Evolutionary conservation across 306 rosid species (phyloP).

Genomic region (Lathyrus aphaca): DNA sequence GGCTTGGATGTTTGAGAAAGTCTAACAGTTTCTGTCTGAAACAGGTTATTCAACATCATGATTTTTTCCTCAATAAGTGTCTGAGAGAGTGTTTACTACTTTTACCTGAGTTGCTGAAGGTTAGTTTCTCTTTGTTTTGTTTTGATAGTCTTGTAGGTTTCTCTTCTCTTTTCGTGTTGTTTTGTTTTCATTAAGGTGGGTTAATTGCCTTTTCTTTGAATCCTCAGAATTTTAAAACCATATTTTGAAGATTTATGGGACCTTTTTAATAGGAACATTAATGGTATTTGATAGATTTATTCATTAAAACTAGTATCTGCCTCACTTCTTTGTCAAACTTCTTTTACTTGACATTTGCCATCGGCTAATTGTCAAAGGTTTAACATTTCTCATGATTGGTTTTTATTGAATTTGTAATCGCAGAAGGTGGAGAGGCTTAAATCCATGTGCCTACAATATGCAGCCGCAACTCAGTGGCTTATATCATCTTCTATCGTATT

Average conservation of each 20-base stretch:
- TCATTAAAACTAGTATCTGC: not conserved
- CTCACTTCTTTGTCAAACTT: not conserved
- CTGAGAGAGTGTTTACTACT: conserved; percentile 93
- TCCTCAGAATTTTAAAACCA: too few relatives aligned
- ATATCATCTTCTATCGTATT: conserved; percentile 71
- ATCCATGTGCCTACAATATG: conserved; percentile 84
- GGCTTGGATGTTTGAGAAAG: conserved; percentile 23
- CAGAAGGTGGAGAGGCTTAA: conserved; percentile 92
- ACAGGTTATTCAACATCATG: conserved; percentile 97
- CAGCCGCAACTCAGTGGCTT: conserved; percentile 94
- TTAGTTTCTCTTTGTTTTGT: conserved; percentile 44
- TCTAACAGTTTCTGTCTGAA: conserved; percentile 48
- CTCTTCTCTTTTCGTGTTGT: too few relatives aligned
- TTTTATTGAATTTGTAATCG: conserved; percentile 40
- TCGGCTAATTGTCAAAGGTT: not conserved
- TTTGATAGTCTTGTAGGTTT: not conserved
- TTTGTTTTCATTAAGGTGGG: too few relatives aligned
- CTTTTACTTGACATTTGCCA: conserved; percentile 1
- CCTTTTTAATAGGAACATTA: too few relatives aligned
- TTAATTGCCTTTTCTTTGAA: too few relatives aligned
- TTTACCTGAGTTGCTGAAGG: conserved; percentile 91
- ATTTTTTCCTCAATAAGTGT: conserved; percentile 91
- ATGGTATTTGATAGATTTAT: too few relatives aligned
- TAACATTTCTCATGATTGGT: conserved; percentile 27
- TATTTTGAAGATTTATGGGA: too few relatives aligned